Evolutionary conservation across 768 basidiomycete species (phyloP).

Genomic region (Vararia minispora): DNA sequence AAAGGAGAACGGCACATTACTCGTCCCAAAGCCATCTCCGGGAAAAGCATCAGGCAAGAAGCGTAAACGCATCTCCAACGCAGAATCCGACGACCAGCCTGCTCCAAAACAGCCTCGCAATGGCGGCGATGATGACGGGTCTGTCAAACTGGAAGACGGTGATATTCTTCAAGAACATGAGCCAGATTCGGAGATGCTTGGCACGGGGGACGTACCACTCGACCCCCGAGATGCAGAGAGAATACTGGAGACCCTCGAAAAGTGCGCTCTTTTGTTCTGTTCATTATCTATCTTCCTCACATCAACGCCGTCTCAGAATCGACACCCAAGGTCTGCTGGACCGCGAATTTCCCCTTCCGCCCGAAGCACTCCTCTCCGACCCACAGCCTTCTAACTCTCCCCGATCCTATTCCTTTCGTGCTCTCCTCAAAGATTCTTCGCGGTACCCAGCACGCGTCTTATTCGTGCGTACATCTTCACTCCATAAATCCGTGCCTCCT

Average conservation of each 20-base stretch:
- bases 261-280: constrained; percentile 25
- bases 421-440: constrained; percentile 42
- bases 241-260: constrained; percentile 49
- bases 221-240: constrained; percentile 33
- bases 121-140: constrained; percentile 14
- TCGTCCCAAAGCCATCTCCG: constrained; percentile 19
- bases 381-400: constrained; percentile 17
- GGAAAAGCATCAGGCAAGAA: constrained; percentile 40
- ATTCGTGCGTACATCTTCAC: constrained; percentile 36
- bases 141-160: constrained; percentile 23
- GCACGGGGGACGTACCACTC: constrained; percentile 38
- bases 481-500: neutral
- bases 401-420: constrained; percentile 37
- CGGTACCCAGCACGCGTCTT: constrained; percentile 44
- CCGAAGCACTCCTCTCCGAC: constrained; percentile 27
- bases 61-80: constrained; percentile 48
- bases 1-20: constrained; percentile 22
- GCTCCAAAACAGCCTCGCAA: constrained; percentile 39
- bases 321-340: constrained; percentile 73
- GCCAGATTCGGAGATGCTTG: constrained; percentile 20
- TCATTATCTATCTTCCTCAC: constrained; percentile 6
- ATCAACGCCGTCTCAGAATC: constrained; percentile 30
- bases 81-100: constrained; percentile 36
- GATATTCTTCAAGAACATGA: constrained; percentile 15
- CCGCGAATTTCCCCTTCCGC: constrained; percentile 56